These are phyloP conservation scores for Dictyostelium purpureum DNA, from an alignment of 78 protist species.

Conservation along the genomic window DNA sequence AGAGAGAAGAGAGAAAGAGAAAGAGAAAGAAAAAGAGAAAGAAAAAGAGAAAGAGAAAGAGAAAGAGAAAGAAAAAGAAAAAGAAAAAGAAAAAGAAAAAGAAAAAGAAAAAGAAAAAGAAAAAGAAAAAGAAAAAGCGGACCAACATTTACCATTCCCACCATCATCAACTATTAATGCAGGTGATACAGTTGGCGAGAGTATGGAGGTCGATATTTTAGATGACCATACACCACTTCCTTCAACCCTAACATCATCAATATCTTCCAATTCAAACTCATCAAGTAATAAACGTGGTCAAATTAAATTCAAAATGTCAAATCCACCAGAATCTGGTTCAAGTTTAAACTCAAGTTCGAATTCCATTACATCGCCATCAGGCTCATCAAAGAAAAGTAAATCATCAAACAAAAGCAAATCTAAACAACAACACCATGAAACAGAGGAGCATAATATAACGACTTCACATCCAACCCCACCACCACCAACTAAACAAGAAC, in stretches of 20 bases:
- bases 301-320: constrained; percentile 12
- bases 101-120: background rate
- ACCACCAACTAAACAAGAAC: background rate
- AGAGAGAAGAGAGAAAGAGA: background rate
- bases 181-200: background rate
- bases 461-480: background rate
- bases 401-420: background rate
- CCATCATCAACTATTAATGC: background rate
- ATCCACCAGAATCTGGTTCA: background rate
- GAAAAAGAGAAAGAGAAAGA: background rate
- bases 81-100: background rate
- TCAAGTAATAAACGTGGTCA: background rate
- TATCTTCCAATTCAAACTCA: background rate
- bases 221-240: background rate
- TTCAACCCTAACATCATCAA: background rate
- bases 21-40: background rate
- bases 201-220: background rate
- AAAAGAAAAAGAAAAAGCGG: background rate
- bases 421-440: background rate
- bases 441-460: background rate
- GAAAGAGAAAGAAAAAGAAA: background rate
- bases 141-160: background rate
- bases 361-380: background rate
- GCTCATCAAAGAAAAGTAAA: background rate
- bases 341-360: background rate